phyloP scores from a whole-genome alignment of 805 yeast species.

The Lipomyces yamanashiensis region DNA sequence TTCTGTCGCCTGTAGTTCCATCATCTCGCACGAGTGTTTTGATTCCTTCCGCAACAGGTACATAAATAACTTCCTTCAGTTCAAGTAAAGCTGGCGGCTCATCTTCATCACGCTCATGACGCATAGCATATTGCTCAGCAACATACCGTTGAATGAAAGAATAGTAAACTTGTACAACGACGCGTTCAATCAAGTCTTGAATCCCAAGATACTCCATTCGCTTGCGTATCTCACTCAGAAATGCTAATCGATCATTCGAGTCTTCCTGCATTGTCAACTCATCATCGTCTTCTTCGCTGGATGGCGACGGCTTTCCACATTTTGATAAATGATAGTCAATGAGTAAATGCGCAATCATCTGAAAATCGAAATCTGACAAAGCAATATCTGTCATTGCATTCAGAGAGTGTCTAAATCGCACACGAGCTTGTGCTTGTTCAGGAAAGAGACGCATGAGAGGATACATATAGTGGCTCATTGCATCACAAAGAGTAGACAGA shows the following conservation, averaged over 20 bases:
- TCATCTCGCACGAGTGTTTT: conserved; percentile 18
- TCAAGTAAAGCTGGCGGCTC: conserved; percentile 20
- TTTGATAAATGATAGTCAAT: conserved; percentile 15
- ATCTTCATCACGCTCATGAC: conserved; percentile 23
- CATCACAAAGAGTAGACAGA: conserved; percentile 25
- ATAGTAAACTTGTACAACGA: conserved; percentile 26
- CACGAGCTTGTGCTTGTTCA: conserved; percentile 4
- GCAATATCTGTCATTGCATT: conserved; percentile 30
- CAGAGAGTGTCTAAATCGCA: conserved; percentile 22
- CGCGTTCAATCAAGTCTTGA: conserved; percentile 18
- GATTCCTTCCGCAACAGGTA: conserved; percentile 14
- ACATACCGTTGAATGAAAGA: conserved; percentile 24
- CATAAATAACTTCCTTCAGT: conserved; percentile 11
- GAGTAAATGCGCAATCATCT: conserved; percentile 16
- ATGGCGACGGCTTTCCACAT: background rate
- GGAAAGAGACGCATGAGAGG: conserved; percentile 19
- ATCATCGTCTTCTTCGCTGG: conserved; percentile 5
- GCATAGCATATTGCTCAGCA: conserved; percentile 8
- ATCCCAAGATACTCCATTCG: conserved; percentile 10
- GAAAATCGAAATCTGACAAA: conserved; percentile 26
- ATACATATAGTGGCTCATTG: conserved; percentile 24
- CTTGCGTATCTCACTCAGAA: conserved; percentile 6
- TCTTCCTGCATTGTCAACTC: background rate
- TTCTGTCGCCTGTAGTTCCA: conserved; percentile 1
- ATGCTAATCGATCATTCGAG: background rate